Evolutionary conservation across 495 filamentous ascomycete genomes (phyloP).

Genomic region (Neurospora pannonica): DNA sequence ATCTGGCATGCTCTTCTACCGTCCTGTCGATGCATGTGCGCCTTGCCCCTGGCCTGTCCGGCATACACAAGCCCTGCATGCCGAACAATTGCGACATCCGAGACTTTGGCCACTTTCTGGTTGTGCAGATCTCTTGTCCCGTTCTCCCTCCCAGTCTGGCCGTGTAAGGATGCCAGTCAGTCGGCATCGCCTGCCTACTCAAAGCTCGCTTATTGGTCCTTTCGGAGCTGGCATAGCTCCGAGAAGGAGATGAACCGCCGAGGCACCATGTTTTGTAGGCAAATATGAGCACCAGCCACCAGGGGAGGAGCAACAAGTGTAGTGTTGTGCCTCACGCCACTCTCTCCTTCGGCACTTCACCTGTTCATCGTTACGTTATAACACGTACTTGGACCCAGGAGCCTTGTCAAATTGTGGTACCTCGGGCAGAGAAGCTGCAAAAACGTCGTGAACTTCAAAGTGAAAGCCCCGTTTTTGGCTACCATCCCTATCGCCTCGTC

Average conservation of each 20-base stretch:
- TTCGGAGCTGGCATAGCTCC: not conserved
- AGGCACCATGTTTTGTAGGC: not conserved
- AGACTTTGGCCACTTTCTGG: not conserved
- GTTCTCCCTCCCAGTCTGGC: not conserved
- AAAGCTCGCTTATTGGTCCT: not conserved
- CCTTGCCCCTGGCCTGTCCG: not conserved
- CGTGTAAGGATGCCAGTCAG: not conserved
- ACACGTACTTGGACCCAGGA: not conserved
- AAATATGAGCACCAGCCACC: not conserved
- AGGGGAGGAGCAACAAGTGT: not conserved
- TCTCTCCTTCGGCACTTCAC: not conserved
- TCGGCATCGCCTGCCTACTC: not conserved
- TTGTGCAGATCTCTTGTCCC: not conserved
- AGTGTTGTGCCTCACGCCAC: not conserved
- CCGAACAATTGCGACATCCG: not conserved
- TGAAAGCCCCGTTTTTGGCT: not conserved
- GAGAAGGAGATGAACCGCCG: not conserved
- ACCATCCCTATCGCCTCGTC: not conserved
- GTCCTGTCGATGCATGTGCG: not conserved
- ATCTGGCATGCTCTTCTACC: not conserved
- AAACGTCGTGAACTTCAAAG: not conserved
- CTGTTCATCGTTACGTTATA: not conserved
- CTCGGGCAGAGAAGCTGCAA: not conserved
- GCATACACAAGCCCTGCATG: not conserved
- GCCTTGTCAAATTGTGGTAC: not conserved